Evolutionary conservation across 306 rosid genomes (phyloP).

Genomic region (Lotus japonicus): DNA sequence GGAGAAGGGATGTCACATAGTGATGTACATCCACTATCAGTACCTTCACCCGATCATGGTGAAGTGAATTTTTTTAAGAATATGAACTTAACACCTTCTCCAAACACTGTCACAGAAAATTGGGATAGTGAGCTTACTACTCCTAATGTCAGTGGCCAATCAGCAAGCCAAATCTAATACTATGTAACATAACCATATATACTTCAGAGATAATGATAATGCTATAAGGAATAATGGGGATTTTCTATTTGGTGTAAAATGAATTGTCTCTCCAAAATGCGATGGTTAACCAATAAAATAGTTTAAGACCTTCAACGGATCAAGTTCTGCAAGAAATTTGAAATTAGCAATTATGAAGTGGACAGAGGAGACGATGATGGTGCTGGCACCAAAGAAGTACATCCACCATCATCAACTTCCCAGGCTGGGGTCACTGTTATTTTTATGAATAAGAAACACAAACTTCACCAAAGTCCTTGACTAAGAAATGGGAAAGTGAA

Average conservation of each 20-base stretch:
- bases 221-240: neutral
- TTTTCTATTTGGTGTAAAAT: no score
- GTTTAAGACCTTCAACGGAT: slow-evolving; percentile 62
- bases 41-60: neutral
- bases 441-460: slow-evolving; percentile 12
- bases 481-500: slow-evolving; percentile 33
- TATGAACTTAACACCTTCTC: slow-evolving; percentile 21
- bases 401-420: slow-evolving; percentile 23
- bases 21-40: neutral
- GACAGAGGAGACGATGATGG: neutral
- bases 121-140: slow-evolving; percentile 38
- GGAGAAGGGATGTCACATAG: neutral
- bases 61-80: neutral
- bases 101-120: slow-evolving; percentile 31
- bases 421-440: slow-evolving; percentile 17
- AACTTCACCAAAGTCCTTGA: slow-evolving; percentile 38
- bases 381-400: neutral
- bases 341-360: slow-evolving; percentile 19
- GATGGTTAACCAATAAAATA: no score
- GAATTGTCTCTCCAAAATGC: no score
- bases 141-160: slow-evolving; percentile 29
- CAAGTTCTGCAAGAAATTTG: slow-evolving; percentile 43
- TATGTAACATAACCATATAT: neutral
- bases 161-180: neutral
- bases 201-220: neutral